phyloP scores from a whole-genome alignment of 768 basidiomycete genomes.

The Bullera alba region DNA sequence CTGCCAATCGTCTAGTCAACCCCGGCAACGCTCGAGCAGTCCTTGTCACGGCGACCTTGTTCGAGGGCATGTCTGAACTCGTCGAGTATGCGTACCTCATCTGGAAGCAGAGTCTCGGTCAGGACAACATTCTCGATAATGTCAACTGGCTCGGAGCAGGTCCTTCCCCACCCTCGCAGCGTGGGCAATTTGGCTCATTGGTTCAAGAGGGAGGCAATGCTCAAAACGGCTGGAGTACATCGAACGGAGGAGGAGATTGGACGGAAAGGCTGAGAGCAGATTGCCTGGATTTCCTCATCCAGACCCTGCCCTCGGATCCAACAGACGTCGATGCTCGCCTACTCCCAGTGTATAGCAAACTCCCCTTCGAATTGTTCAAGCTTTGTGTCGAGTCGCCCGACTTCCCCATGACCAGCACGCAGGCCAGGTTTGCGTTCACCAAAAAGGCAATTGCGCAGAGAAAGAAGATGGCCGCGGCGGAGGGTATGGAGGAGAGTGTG shows the following conservation, averaged over 20 bases:
- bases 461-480: slow-evolving; percentile 51
- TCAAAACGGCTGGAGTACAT: too few relatives aligned
- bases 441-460: slow-evolving; percentile 79
- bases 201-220: slow-evolving; percentile 3
- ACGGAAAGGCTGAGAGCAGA: not conserved
- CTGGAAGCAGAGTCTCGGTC: slow-evolving; percentile 66
- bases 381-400: slow-evolving; percentile 28
- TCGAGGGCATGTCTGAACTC: slow-evolving; percentile 81
- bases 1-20: slow-evolving; percentile 73
- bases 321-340: slow-evolving; percentile 14
- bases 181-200: too few relatives aligned
- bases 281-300: slow-evolving; percentile 24
- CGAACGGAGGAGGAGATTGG: slow-evolving; percentile 16
- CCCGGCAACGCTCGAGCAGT: slow-evolving; percentile 76
- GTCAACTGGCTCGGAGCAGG: slow-evolving; percentile 56
- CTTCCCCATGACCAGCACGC: slow-evolving; percentile 57
- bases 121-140: slow-evolving; percentile 70
- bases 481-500: slow-evolving; percentile 60
- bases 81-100: slow-evolving; percentile 70
- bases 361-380: slow-evolving; percentile 64
- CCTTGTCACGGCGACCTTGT: slow-evolving; percentile 73
- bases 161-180: not conserved
- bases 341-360: slow-evolving; percentile 54
- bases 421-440: slow-evolving; percentile 82
- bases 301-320: slow-evolving; percentile 6